Evolutionary conservation across 1,284 basidiomycete genomes (phyloP).

Genomic region (Sporisorium sorghi): DNA sequence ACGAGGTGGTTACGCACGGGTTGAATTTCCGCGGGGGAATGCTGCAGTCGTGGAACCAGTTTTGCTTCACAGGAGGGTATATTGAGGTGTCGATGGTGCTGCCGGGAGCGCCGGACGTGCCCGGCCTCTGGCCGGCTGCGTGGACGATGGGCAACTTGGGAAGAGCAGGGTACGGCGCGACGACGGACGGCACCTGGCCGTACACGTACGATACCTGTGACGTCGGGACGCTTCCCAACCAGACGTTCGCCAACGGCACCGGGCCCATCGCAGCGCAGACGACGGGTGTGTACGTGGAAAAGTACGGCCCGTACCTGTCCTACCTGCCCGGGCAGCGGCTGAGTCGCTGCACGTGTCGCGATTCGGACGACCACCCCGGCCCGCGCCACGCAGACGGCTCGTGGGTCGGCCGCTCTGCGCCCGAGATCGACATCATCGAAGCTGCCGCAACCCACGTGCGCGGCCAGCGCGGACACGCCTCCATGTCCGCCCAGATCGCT

Average conservation of each 20-base stretch:
- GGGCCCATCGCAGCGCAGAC: conserved; percentile 63
- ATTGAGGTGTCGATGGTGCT: conserved; percentile 65
- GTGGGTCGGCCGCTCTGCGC: conserved; percentile 75
- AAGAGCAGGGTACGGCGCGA: conserved; percentile 82
- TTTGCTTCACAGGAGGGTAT: conserved; percentile 68
- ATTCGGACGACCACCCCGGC: conserved; percentile 64
- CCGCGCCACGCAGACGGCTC: conserved; percentile 57
- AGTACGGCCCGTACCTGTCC: conserved; percentile 57
- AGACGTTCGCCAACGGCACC: conserved; percentile 59
- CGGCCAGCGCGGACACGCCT: conserved; percentile 51
- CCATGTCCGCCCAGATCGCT: conserved; percentile 62
- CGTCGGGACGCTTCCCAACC: conserved; percentile 64
- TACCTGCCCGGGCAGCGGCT: conserved; percentile 64
- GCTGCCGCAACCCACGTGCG: conserved; percentile 70
- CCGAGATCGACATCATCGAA: conserved; percentile 87
- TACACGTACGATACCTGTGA: conserved; percentile 71
- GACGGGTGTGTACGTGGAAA: conserved; percentile 54
- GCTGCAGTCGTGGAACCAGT: conserved; percentile 67
- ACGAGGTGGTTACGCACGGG: conserved; percentile 69
- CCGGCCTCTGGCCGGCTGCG: conserved; percentile 62
- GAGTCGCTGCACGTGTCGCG: conserved; percentile 61
- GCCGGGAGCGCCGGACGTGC: conserved; percentile 51
- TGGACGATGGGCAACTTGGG: conserved; percentile 74
- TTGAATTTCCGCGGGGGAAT: conserved; percentile 64
- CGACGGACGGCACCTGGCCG: conserved; percentile 72